phyloP scores from a whole-genome alignment of 2,329 filamentous ascomycete genomes.

The Penicillium sp. region DNA sequence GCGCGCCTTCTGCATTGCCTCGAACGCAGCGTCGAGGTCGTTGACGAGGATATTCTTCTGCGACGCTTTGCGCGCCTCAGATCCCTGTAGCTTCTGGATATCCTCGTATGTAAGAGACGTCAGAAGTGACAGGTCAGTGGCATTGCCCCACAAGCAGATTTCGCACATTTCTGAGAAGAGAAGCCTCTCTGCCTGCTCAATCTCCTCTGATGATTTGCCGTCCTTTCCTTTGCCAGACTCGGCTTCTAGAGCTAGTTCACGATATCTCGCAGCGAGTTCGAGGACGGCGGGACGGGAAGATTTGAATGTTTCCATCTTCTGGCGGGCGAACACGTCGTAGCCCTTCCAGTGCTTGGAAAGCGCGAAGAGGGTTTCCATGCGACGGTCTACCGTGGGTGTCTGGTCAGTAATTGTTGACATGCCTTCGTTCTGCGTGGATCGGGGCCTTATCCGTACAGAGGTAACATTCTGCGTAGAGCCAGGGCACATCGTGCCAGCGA shows the following conservation, averaged over 20 bases:
- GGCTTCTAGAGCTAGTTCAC: conserved; percentile 66
- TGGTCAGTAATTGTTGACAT: conserved; percentile 21
- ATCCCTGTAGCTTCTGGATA: conserved; percentile 92
- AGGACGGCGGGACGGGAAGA: conserved; percentile 83
- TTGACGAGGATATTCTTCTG: conserved; percentile 93
- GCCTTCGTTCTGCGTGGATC: background rate
- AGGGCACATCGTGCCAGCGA: conserved; percentile 78
- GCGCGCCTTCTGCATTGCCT: conserved; percentile 39
- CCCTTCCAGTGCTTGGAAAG: conserved; percentile 76
- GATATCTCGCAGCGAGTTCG: conserved; percentile 76
- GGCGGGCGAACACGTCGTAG: conserved; percentile 84
- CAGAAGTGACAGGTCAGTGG: conserved; percentile 86
- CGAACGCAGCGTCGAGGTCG: conserved; percentile 70
- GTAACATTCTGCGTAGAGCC: conserved; percentile 93
- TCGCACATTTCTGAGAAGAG: conserved; percentile 92
- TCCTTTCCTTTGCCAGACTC: conserved; percentile 50
- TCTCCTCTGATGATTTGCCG: conserved; percentile 40
- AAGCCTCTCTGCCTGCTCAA: conserved; percentile 67
- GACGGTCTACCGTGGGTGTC: conserved; percentile 50
- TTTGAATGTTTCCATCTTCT: conserved; percentile 88
- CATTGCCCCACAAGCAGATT: conserved; percentile 96
- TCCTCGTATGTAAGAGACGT: conserved; percentile 91
- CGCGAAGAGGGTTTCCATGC: conserved; percentile 74
- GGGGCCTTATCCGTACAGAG: conserved; percentile 52
- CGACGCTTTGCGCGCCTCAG: conserved; percentile 75